A percentile compares a stretch with the other conserved stretches of the same genome.
Evolutionary conservation across 352 stramenopile genomes (phyloP).

Genomic region (Achlya hypogyna): DNA sequence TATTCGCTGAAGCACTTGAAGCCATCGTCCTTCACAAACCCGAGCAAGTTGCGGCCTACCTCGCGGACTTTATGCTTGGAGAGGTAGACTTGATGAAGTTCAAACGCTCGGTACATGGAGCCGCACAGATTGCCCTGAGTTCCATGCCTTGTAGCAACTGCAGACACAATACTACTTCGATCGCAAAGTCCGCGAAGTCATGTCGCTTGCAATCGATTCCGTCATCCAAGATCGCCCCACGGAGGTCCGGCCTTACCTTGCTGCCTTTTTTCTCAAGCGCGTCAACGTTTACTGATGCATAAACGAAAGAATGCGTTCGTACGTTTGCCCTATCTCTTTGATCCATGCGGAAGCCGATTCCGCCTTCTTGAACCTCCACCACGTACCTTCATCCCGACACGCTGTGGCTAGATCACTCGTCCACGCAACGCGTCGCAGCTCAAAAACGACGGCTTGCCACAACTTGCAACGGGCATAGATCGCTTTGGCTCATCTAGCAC

Average conservation of each 20-base stretch:
- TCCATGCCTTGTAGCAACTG: constrained; percentile 34
- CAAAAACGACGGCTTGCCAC: no score
- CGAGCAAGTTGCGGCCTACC: constrained; percentile 59
- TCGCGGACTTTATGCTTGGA: constrained; percentile 50
- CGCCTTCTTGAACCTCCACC: no score
- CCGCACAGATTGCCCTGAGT: background rate
- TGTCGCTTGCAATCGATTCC: constrained; percentile 48
- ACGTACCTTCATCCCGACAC: no score
- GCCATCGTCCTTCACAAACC: constrained; percentile 64
- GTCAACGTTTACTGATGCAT: constrained; percentile 27
- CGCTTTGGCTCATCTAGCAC: no score
- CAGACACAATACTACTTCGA: constrained; percentile 66
- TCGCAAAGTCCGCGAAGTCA: constrained; percentile 62
- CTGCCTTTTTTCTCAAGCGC: constrained; percentile 56
- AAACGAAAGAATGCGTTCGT: no score
- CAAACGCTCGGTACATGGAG: constrained; percentile 49
- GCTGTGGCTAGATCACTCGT: no score
- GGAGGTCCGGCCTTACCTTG: constrained; percentile 41
- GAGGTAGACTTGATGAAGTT: constrained; percentile 57
- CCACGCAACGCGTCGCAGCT: no score
- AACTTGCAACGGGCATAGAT: no score
- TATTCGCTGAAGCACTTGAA: constrained; percentile 54
- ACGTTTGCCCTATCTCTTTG: no score
- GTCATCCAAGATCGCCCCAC: constrained; percentile 51
- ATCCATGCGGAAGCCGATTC: no score